phyloP scores from a whole-genome alignment of 1,284 basidiomycete genomes.

The Ustilago tritici region DNA sequence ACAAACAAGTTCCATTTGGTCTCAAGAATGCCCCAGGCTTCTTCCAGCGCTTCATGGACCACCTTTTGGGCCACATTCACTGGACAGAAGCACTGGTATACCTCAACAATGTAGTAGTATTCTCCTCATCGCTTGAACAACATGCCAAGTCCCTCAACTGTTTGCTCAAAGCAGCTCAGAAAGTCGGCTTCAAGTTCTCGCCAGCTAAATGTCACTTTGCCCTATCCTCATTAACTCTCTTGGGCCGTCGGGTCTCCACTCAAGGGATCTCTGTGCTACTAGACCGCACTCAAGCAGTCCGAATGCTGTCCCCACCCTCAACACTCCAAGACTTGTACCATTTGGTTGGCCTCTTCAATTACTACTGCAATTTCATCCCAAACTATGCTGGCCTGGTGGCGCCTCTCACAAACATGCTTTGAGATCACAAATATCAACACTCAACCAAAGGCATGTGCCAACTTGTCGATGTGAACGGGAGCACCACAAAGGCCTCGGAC shows the following conservation, averaged over 20 bases:
- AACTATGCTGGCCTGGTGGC: constrained; percentile 4
- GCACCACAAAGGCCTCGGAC: background rate
- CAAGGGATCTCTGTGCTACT: background rate
- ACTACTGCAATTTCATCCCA: constrained; percentile 14
- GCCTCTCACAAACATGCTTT: background rate
- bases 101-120: background rate
- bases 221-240: background rate
- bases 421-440: background rate
- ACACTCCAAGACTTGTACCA: constrained; percentile 14
- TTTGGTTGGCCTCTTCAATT: constrained; percentile 15
- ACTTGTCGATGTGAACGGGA: background rate
- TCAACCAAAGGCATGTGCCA: constrained; percentile 1
- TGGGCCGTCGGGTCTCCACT: background rate
- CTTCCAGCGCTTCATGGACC: constrained; percentile 8
- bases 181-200: background rate
- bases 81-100: constrained; percentile 6
- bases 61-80: background rate
- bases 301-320: background rate
- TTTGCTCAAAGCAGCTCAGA: background rate
- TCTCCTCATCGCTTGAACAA: background rate
- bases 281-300: background rate
- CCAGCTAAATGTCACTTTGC: constrained; percentile 1
- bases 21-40: background rate
- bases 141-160: background rate
- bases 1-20: background rate